Evolutionary conservation across 2,329 filamentous ascomycete species (phyloP), one percentile per base, ranked within the genome.

Genomic region (Xylaria sp.): DNA sequence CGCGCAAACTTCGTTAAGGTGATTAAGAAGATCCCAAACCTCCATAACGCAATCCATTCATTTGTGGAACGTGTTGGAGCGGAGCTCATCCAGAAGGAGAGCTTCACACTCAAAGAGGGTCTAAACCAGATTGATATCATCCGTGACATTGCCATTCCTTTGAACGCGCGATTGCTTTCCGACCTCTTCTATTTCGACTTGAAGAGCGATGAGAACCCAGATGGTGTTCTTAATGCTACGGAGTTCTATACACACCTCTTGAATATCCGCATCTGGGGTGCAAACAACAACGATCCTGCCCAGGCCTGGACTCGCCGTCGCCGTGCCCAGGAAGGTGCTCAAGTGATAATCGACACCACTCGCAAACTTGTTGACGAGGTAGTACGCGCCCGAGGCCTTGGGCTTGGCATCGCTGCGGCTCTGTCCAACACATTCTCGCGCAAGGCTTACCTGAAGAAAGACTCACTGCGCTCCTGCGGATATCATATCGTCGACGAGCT

Each of bases 141-240:
- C 62, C 81, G 82, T 13, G 87, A 90, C 58, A 84, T 91, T 16
- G 87, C 86, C 18, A 89, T 90, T 68, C 85, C 89, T 12, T 80
- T 86, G 0, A 88, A 87, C 4, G 84, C 87, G 2, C 80, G 84
- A 51, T 84, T 87, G 74, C 81, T 88, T 1, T 84, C 86, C 0
- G 85, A 88, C 50, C 79, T 87, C 13, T 88, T 89, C 76, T 87
- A 87, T 61, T 80, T 90, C 40, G 88, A 89, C 2, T 73, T 91
- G 35, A 87, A 87, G 71, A 86, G 84, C 0, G 78, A 82, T 0
- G 82, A 88, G 72, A 84, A 85, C 23, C 87, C 88, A 0, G 79
- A 80, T 10, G 88, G 88, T 10, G 76, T 74, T 0, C 79, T 83
- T n/a, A 76, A 78, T 3, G 71, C 76, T 1, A 75, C 81, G 0